Evolutionary conservation across 140 eudicot genomes (phyloP), one percentile per base, ranked within the genome.

Genomic region (Oenanthe javanica): DNA sequence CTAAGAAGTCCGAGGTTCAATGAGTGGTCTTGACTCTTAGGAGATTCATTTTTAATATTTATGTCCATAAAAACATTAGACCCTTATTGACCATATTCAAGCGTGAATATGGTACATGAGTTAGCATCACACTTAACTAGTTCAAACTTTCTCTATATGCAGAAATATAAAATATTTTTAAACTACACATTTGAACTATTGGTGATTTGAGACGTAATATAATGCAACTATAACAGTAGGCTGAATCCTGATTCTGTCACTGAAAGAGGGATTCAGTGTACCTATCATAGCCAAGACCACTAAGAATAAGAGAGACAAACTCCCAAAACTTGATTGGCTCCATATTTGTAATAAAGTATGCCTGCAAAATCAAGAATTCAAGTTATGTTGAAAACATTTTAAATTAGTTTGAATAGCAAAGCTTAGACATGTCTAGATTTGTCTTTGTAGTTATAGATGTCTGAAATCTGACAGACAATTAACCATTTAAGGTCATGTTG

Each of bases 251-350:
- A 76, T 76, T 27, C 59, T 52, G 14, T n/a, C 47, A 81, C 31
- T 75, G 72, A 57, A 81, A 42, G 45, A 36, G 6, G 45, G 61
- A 78, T 69, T 52, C 84, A 72, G 18, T 84, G 47, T 89, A 94
- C 98, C 97, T 92, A 80, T 89, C 83, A 87, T 94, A 92, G 74
- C 97, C 98, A 86, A 94, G 96, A 81, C 97, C 97, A 67, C 52
- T 90, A 79, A 78, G 78, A 45, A 74, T 14, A 74, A 74, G 57
- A 43, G 78, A 74, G 57, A 49, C 78, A 46, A 74, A 74, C 38
- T 74, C 78, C 78, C 78, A 74, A 74, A 74, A 74, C 18, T 74
- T 74, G 55, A 74, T 47, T 18, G 97, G 94, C 87, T 92, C 98
- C 97, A 85, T 87, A 90, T 94, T 92, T 51, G 98, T 94, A 52